Conservation (phyloP, 108 stramenopile species). For the Skeletonema tropicum region DNA sequence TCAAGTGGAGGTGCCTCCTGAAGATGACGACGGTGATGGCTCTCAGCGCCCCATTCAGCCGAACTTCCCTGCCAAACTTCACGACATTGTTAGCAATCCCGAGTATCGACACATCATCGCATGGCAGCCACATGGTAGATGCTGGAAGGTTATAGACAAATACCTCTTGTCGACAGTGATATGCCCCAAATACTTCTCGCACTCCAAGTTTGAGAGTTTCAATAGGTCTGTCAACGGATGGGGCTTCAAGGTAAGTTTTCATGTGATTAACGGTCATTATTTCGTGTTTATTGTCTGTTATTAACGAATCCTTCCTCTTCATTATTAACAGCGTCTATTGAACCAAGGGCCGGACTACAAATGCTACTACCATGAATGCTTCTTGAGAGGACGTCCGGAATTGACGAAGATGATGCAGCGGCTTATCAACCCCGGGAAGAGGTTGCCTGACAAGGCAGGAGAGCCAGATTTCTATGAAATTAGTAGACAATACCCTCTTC, state of each 20-base stretch:
- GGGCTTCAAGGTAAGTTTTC: constrained; percentile 44
- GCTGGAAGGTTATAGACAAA: constrained; percentile 40
- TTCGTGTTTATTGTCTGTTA: neutral
- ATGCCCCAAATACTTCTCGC: constrained; percentile 40
- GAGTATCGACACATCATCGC: constrained; percentile 28
- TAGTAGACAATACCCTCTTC: constrained; percentile 20
- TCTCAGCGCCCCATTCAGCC: constrained; percentile 20
- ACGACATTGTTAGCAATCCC: constrained; percentile 29
- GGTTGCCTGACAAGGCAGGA: constrained; percentile 18
- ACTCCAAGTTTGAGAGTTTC: constrained; percentile 40
- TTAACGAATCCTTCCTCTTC: neutral
- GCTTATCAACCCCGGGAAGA: constrained; percentile 32
- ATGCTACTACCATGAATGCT: constrained; percentile 52
- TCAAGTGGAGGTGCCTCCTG: constrained; percentile 23
- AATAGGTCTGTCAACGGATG: constrained; percentile 51
- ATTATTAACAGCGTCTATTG: constrained; percentile 13
- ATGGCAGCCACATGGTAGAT: constrained; percentile 44
- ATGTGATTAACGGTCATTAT: neutral
- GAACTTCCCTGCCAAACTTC: constrained; percentile 45
- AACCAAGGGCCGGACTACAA: constrained; percentile 38
- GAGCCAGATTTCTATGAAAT: constrained; percentile 31
- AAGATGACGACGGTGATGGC: constrained; percentile 16
- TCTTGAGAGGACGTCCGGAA: constrained; percentile 41
- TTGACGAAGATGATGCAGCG: constrained; percentile 39
- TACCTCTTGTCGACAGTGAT: constrained; percentile 24